phyloP scores from a whole-genome alignment of 176 grass and related monocot genomes.

The Luzula sylvatica region DNA sequence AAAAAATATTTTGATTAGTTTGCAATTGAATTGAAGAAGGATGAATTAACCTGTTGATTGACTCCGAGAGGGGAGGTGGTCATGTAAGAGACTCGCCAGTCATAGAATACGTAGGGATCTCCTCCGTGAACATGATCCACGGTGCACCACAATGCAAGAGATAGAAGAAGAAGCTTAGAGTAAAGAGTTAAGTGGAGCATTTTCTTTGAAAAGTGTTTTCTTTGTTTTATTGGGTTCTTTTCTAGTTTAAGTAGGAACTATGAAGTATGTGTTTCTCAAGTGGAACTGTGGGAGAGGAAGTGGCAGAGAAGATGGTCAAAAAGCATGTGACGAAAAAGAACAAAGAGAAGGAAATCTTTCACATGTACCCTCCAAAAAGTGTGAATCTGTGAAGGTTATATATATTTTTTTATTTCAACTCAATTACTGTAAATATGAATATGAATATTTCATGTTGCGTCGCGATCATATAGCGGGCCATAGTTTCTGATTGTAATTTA shows the following conservation, averaged over 20 bases:
- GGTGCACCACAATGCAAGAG: constrained; percentile 8
- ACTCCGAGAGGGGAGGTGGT: constrained; percentile 58
- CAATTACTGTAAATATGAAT: too few species aligned
- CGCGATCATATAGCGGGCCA: too few species aligned
- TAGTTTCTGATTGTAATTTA: too few species aligned
- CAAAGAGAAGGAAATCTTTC: constrained; percentile 11
- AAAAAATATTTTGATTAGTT: not conserved
- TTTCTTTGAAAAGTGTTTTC: not conserved
- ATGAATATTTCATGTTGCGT: too few species aligned
- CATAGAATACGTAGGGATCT: constrained; percentile 83
- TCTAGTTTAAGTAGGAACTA: not conserved
- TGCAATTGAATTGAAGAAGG: not conserved
- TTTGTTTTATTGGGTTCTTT: not conserved
- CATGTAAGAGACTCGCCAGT: constrained; percentile 79
- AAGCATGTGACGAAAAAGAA: constrained; percentile 24
- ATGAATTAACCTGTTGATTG: constrained; percentile 50
- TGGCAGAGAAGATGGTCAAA: constrained; percentile 5
- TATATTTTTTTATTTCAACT: too few species aligned
- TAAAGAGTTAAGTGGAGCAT: not conserved
- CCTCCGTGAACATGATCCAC: constrained; percentile 24
- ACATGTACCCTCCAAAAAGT: not conserved
- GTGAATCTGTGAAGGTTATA: not conserved
- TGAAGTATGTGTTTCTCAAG: constrained; percentile 1
- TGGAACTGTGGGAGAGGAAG: constrained; percentile 9
- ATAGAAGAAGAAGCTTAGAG: constrained; percentile 3